Base-by-base conservation (phyloP, 1,284 basidiomycete species). In the Heterobasidion parviporum region DNA sequence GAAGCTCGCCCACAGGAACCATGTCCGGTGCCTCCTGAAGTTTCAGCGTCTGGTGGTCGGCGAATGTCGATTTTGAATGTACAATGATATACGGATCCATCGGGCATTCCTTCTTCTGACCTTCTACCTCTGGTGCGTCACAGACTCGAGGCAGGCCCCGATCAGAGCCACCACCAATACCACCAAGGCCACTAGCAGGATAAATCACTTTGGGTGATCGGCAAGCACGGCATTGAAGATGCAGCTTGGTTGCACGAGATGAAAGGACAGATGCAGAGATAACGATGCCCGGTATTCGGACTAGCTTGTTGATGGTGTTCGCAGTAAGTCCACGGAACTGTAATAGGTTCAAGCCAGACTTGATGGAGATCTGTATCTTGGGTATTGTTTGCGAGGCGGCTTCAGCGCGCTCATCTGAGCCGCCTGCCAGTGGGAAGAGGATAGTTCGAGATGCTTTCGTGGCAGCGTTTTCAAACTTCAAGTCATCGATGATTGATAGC, bases 11-110 rank as follows among this genome's bases (percentile, higher is more conserved):
- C 20, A 99, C 94, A 2, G 97, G 97, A 0, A 99, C 97, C 94
- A 98, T 98, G 70, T 99, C 97, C 0, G 97, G 97, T 7, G 96
- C 95, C 73, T 99, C 97, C 71, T 99, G 97, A 14, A 99, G 80
- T 71, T 99, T 99, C 64, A 99, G 80, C 7, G 86, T 92, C 72
- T 99, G 97, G 64, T 95, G 92, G 69, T 99, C 97, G 33, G 96
- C 89, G 68, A 99, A 99, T 4, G 81, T 77, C 54, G 94, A 99
- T 70, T 94, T 92, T 55, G 94, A 91, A 71, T 99, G 97, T 10
- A 99, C 78, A 64, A 99, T 97, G 50, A 96, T 80, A 72, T 94
- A 99, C 0, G 97, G 97, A 68, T 99, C 97, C 55, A 98, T 73
- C 0, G 94, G 94, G 67, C 97, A 99, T 57, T 94, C 89, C 63